A percentile compares a stretch with the other conserved stretches of the same genome.
Conservation (phyloP, 345 rosid genomes). For the Pugionium dolabratum region DNA sequence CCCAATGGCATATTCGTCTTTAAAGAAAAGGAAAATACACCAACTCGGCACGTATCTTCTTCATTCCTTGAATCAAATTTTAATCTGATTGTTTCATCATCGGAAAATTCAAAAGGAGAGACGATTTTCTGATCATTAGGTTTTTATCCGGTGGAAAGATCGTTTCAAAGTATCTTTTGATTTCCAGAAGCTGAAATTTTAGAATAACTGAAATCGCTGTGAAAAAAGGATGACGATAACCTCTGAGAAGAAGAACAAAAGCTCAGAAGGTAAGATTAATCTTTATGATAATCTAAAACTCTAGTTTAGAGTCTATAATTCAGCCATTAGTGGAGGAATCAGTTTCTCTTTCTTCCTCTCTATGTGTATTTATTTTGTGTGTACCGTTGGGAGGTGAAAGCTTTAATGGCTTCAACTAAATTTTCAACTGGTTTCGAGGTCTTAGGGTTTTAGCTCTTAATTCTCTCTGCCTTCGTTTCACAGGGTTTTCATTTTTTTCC, state of each 20-base stretch:
- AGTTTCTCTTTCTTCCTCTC: conserved; percentile 22
- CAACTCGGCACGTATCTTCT: conserved; percentile 24
- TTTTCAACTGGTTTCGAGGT: conserved; percentile 25
- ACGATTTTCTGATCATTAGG: neutral
- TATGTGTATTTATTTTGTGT: conserved; percentile 26
- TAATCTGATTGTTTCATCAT: conserved; percentile 6
- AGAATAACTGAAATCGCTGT: neutral
- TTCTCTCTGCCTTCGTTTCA: too few species aligned
- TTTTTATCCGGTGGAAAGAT: neutral
- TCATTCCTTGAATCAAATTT: conserved; percentile 5
- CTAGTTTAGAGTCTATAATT: conserved; percentile 18
- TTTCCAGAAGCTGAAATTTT: neutral
- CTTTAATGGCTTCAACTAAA: conserved; percentile 39
- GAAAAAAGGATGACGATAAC: conserved; percentile 2
- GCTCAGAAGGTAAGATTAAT: conserved; percentile 18
- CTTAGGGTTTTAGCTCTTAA: conserved; percentile 35
- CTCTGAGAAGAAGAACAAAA: conserved; percentile 8
- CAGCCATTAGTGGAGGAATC: conserved; percentile 34
- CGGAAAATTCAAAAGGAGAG: conserved; percentile 30
- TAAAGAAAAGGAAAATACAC: neutral
- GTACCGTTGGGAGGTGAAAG: conserved; percentile 37
- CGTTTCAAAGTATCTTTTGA: neutral
- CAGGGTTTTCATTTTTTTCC: neutral
- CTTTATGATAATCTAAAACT: neutral
- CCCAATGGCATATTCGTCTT: conserved; percentile 31